Evolutionary conservation across 2,329 filamentous ascomycete genomes (phyloP).

Genomic region (Neoarthrinium moseri): DNA sequence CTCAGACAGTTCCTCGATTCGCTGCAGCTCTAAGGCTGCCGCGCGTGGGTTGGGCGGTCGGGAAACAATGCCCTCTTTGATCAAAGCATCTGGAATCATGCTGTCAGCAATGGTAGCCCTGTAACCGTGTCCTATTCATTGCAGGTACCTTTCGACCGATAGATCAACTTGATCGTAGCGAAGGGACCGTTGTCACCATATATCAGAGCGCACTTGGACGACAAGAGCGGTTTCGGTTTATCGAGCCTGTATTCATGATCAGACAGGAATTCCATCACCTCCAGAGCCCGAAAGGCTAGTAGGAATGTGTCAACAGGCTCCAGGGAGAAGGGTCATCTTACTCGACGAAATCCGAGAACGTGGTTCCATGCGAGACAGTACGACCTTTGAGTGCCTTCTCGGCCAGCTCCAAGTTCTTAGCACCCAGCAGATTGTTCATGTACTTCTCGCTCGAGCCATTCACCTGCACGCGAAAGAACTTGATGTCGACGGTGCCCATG

Average conservation of each 20-base stretch:
- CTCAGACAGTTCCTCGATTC: too few species aligned
- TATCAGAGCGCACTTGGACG: background rate
- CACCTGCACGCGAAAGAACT: background rate
- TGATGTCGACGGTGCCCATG: background rate
- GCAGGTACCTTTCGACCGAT: conserved; percentile 3
- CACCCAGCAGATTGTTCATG: background rate
- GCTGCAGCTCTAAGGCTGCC: too few species aligned
- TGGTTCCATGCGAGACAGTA: background rate
- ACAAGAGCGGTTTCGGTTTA: background rate
- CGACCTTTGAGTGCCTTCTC: background rate
- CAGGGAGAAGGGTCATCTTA: too few species aligned
- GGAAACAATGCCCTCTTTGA: too few species aligned
- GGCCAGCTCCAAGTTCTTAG: background rate
- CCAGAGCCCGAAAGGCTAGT: too few species aligned
- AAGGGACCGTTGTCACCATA: background rate
- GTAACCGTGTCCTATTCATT: background rate
- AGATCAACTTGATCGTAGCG: background rate
- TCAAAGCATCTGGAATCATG: background rate
- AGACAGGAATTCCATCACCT: too few species aligned
- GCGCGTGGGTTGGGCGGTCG: too few species aligned
- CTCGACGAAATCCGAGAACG: background rate
- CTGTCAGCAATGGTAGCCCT: background rate
- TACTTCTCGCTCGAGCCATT: background rate
- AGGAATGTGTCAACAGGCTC: too few species aligned
- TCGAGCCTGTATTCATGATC: background rate